Conservation (phyloP, 179 eudicot genomes). For the Corrigiola litoralis region DNA sequence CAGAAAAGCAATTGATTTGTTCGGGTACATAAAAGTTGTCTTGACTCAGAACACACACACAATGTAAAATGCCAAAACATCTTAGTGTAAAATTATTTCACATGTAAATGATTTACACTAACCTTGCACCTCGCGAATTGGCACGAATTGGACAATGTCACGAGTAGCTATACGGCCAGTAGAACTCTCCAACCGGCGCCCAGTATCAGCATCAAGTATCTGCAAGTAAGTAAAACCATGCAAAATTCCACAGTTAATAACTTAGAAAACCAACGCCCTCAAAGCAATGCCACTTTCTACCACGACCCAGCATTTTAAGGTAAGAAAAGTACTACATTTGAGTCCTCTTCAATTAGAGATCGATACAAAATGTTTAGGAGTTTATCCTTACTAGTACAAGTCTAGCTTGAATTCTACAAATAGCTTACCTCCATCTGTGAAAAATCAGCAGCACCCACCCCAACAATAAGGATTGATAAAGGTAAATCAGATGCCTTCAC, state of each 20-base stretch:
- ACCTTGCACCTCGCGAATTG: conserved; percentile 82
- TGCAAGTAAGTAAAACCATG: conserved; percentile 14
- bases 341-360: too few species aligned
- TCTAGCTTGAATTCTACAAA: too few species aligned
- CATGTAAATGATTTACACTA: conserved; percentile 13
- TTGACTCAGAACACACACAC: neutral
- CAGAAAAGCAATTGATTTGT: neutral
- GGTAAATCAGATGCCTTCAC: conserved; percentile 76
- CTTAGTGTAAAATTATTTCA: neutral
- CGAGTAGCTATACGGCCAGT: conserved; percentile 60
- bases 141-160: conserved; percentile 80
- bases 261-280: too few species aligned
- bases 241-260: too few species aligned
- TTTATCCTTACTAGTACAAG: too few species aligned
- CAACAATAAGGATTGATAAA: neutral
- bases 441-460: conserved; percentile 10
- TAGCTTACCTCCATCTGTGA: conserved; percentile 10
- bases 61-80: neutral
- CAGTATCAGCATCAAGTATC: conserved; percentile 71
- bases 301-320: too few species aligned
- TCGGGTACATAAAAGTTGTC: neutral
- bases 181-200: conserved; percentile 48
- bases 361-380: too few species aligned
- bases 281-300: too few species aligned
- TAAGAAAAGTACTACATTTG: too few species aligned